Percentiles rank a stretch among this genome's conserved stretches.
These are phyloP conservation scores for Neurospora sp. DNA, from an alignment of 495 filamentous ascomycete species.

Conservation along the genomic window DNA sequence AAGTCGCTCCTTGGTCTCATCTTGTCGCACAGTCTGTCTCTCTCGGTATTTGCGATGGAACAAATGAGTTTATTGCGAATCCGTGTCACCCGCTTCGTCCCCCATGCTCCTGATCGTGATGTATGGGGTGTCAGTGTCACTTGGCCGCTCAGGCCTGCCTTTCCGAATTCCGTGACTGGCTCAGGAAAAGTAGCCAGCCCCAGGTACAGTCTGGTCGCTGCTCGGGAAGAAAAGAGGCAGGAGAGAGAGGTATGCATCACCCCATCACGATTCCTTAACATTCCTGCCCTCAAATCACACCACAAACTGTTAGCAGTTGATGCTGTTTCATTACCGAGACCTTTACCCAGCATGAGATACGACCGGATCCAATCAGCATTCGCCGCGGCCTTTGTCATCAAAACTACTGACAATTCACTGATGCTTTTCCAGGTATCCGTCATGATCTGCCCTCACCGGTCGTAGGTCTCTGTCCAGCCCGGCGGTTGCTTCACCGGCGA, in stretches of 20 bases:
- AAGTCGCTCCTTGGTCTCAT: background rate
- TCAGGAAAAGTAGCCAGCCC: background rate
- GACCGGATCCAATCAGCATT: background rate
- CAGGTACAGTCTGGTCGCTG: background rate
- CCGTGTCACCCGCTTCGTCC: background rate
- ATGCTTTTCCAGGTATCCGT: conserved; percentile 1
- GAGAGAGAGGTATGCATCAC: background rate
- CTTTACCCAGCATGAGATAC: background rate
- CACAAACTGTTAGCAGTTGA: background rate
- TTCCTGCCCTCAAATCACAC: background rate
- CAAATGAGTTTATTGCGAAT: background rate
- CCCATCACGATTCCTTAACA: background rate
- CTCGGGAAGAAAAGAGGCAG: background rate
- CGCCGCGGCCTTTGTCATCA: background rate
- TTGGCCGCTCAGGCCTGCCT: background rate
- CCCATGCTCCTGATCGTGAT: background rate
- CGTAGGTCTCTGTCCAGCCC: conserved; percentile 8
- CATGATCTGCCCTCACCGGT: conserved; percentile 12
- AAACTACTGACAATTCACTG: background rate
- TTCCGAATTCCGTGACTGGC: background rate
- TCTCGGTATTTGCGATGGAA: background rate
- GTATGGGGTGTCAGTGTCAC: background rate
- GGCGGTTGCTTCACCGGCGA: background rate
- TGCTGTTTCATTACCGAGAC: background rate
- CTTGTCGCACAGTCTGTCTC: background rate